Base-by-base conservation (phyloP, 225 moss, liverwort and hornwort genomes). In the Lunularia cruciata region DNA sequence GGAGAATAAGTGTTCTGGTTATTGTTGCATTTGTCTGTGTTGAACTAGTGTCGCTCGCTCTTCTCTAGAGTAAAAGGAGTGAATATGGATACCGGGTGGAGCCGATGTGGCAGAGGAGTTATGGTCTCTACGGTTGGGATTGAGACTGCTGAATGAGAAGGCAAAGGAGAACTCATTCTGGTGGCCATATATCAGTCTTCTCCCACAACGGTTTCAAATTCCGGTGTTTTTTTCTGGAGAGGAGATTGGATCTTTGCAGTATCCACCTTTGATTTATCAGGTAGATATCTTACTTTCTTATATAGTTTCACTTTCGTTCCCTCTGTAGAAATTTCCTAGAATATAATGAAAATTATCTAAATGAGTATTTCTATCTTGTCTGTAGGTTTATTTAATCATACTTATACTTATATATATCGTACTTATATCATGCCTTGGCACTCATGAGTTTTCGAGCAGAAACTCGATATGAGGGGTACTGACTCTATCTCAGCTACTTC, bases 61-160 rank as follows among this genome's bases (percentile, higher is more conserved):
- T 46, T 47, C 37, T 36, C 14, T 54, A 46, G 45, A 57, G 19
- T 27, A 65, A 48, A 60, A 59, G 55, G 34, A 68, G 49, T 74
- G 70, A 70, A 57, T 71, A 71, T 65, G 70, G 22, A 70, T 55
- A 47, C 27, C 46, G 56, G 63, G 70, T 56, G 70, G 38, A 47
- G 70, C 38, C 47, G 33, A 60, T 82, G 80, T 80, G 70, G 63
- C 90, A 90, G 86, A 81, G 81, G 73, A 90, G 76, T 72, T 90
- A 57, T 88, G 90, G 88, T 69, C 90, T 16, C 70, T 90, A 57
- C 84, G 80, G 77, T 69, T 90, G 36, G 90, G 88, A 26, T 76
- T 90, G n/a, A 90, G 79, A 72, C 59, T 90, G 19, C 56, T 90
- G 60, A 67, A 77, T 31, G 86, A 90, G 77, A 84, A 78, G 51